Base-by-base conservation (phyloP, 192 early-diverging fungal genomes). In the Hyaloraphidium curvatum region DNA sequence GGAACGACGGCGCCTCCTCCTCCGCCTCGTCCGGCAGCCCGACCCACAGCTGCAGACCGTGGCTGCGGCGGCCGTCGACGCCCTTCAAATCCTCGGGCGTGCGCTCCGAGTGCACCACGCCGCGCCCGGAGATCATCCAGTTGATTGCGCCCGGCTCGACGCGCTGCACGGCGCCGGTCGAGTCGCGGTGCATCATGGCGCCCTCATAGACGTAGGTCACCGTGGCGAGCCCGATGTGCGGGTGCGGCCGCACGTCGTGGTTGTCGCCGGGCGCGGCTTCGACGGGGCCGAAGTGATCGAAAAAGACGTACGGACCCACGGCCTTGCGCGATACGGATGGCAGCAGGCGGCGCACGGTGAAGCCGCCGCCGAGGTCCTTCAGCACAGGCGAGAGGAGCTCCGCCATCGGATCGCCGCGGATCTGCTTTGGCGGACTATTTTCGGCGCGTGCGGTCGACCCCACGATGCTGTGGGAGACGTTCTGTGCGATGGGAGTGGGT, bases 151-250 rank as follows among this genome's bases (percentile, higher is more conserved):
- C 43, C 11, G 43, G 43, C 7, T 25, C 7, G 23, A 48, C 25
- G 11, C 14, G 7, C 43, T 48, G 43, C 7, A 7, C 5, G 4
- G 43, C 25, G 11, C 43, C 43, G 14, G 25, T 9, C 43, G 43
- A 48, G 43, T 48, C 43, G 43, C 43, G 43, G 43, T 48, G 43
- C 17, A 48, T 14, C 7, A 48, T 14, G 4, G 43, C 11, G 9
- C 43, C 43, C 7, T 25, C 17, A 25, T 22, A 48, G 11, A 48
- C 7, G 19, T 22, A 48, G 17, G 43, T 48, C 7, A 48, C 43
- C 7, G 43, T 48, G 23, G 43, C 14, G 23, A 48, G 43, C 7
- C 43, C 43, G 43, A 48, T 48, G 43, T 48, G 43, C 11, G 43
- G 43, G 43, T 48, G 43, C 14, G 43, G 43, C 4, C 17, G 14